Base-by-base conservation (phyloP, 192 early-diverging fungal genomes). In the Gryganskiella cystojenkinii region DNA sequence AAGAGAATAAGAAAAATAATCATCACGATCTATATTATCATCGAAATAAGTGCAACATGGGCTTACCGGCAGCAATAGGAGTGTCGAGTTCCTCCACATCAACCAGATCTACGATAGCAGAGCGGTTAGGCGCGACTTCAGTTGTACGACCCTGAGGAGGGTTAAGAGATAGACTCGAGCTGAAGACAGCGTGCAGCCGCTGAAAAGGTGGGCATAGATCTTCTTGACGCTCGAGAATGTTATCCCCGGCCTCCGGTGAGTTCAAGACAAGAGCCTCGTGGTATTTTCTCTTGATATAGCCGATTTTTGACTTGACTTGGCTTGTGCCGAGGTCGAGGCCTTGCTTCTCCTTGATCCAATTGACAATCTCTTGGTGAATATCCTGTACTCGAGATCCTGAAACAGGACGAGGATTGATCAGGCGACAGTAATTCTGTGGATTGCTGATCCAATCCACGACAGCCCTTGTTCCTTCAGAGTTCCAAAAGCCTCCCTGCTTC, bases 161-260 rank as follows among this genome's bases (percentile, higher is more conserved):
- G 56, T 40, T 57, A 19, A 20, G n/a, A 22, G 56, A 57, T n/a
- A 57, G 34, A 57, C 56, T 57, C 31, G 56, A 57, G 24, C 35
- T 37, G 19, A 57, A 20, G 35, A 57, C 56, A 7, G 56, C 15
- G 40, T 57, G 28, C 15, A 57, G 31, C 35, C 35, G 6, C 20
- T 57, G 33, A 22, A 57, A 57, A 13, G 56, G 56, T 31, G 56
- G 56, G 20, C 56, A 57, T 40, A 57, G 13, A 9, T 57, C 13
- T 30, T 30, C 28, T 30, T 27, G 52, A 7, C 52, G 27, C 52
- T 24, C 52, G 27, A 4, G 52, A 54, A 54, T 24, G 9, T 9
- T 54, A 30, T 54, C 52, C 27, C 52, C 33, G 6, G 27, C 52
- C 17, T 27, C n/a, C 33, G 52, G 49, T 9, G 19, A 14, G 24